Evolutionary conservation across 164 flowering plant genomes (phyloP), one percentile per base, ranked within the genome.

Genomic region (Vitis amurensis): DNA sequence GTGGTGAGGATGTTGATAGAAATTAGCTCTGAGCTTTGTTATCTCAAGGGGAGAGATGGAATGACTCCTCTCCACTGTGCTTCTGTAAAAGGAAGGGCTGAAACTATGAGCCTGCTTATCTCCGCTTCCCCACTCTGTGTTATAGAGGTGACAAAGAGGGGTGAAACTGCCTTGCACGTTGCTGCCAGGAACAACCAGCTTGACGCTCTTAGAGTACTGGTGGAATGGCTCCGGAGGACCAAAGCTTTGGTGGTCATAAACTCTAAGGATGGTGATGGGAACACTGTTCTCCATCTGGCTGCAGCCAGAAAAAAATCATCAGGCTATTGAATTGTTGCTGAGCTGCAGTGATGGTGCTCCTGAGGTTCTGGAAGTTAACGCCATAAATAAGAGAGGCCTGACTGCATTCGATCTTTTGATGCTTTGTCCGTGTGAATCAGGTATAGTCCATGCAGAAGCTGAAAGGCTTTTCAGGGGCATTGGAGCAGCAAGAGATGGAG

Each of bases 151-250:
- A 76, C 78, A 6, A 47, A 31, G 50, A 11, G 50, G 4, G 19
- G 60, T 1, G 76, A 80, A 49, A 80, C 67, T 31, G 83, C 78
- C 5, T 51, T 77, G 19, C 80, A 80, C 58, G 44, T 71, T 49
- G 76, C 74, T 14, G 63, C 70, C 51, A 68, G 58, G 30, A 53
- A 60, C 7, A 4, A 49, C 7, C 55, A 1, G 55, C 7, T n/a
- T 1, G 66, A 56, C 1, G 78, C 79, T 13, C 14, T 64, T 50
- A 37, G 74, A 19, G 55, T 74, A 7, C 27, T 76, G 4, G 0
- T 71, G 10, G 67, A 68, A 50, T 64, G 77, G 75, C 74, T 81
- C 10, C 9, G 31, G 9, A 11, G 53, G 14, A 57, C 47, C 55
- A 5, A 55, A 56, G 44, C 44, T 31, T 4, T 31, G 7, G 7